Evolutionary conservation across 371 early-diverging fungal genomes (phyloP).

Genomic region (Mucor saturninus): DNA sequence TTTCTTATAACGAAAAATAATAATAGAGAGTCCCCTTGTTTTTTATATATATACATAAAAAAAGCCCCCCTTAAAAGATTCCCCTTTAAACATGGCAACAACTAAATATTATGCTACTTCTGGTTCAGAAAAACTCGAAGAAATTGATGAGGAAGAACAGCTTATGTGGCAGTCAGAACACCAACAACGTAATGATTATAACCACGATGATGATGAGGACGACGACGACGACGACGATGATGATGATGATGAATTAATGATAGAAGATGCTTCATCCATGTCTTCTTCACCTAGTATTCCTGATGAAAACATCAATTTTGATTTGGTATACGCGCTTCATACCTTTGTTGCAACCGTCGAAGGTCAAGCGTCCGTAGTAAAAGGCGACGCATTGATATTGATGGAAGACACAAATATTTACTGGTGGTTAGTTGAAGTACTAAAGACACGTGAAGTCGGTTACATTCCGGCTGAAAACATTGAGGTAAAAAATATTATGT

Average conservation of each 20-base stretch:
- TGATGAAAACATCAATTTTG: slow-evolving; percentile 80
- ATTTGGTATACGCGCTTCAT: slow-evolving; percentile 89
- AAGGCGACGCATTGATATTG: slow-evolving; percentile 86
- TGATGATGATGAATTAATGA: slow-evolving; percentile 57
- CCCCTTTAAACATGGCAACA: slow-evolving; percentile 11
- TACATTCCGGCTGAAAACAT: slow-evolving; percentile 97
- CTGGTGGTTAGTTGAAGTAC: slow-evolving; percentile 96
- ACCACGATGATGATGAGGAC: slow-evolving; percentile 63
- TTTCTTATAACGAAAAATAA: not conserved
- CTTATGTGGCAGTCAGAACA: slow-evolving; percentile 23
- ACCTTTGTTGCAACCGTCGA: slow-evolving; percentile 94
- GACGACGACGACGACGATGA: slow-evolving; percentile 50
- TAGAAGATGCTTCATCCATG: slow-evolving; percentile 49
- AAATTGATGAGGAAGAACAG: slow-evolving; percentile 34
- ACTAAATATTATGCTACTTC: slow-evolving; percentile 13
- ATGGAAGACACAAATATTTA: slow-evolving; percentile 96
- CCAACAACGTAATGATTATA: slow-evolving; percentile 38
- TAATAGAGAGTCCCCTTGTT: slow-evolving; percentile 4
- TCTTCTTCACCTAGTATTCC: slow-evolving; percentile 65
- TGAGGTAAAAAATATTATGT: slow-evolving; percentile 60
- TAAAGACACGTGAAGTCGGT: slow-evolving; percentile 87
- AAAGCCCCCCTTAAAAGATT: not conserved
- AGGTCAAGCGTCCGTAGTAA: slow-evolving; percentile 90
- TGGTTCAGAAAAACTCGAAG: slow-evolving; percentile 25
- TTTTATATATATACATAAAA: too few relatives aligned